Percentiles rank a stretch among this genome's conserved stretches.
These are phyloP conservation scores for Globisporangium spinosum DNA, from an alignment of 352 stramenopile species.

Conservation along the genomic window DNA sequence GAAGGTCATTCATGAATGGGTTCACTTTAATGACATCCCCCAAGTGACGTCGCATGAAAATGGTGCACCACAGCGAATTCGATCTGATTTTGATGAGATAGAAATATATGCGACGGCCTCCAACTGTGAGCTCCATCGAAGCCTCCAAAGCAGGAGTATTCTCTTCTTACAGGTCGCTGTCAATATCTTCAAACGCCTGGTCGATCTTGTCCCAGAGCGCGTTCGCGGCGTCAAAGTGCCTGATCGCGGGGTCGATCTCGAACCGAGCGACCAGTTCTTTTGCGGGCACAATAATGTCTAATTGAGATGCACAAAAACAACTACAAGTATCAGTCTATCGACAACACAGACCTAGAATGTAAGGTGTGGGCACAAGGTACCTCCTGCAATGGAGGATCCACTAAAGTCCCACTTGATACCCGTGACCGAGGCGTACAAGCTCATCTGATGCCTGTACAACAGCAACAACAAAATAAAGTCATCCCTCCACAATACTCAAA, in stretches of 20 bases:
- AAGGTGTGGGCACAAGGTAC: constrained; percentile 14
- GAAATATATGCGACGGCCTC: background rate
- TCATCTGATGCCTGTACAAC: constrained; percentile 62
- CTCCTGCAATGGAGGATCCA: constrained; percentile 40
- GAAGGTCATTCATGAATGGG: background rate
- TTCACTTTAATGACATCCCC: constrained; percentile 9
- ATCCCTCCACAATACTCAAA: background rate
- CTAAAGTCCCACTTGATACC: constrained; percentile 81
- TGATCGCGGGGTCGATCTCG: constrained; percentile 45
- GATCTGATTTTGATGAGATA: background rate
- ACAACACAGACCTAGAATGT: background rate
- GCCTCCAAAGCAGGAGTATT: background rate
- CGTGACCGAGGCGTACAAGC: constrained; percentile 65
- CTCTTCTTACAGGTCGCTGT: constrained; percentile 37
- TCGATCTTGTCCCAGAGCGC: constrained; percentile 70
- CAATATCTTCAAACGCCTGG: constrained; percentile 54
- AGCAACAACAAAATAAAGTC: constrained; percentile 4
- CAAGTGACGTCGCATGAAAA: background rate
- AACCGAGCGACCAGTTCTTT: constrained; percentile 60
- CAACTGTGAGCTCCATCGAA: background rate
- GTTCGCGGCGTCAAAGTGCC: constrained; percentile 58
- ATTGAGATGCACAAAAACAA: background rate
- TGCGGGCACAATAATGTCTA: constrained; percentile 60
- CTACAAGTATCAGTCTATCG: background rate
- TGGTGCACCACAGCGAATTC: background rate